Evolutionary conservation across 805 yeast species (phyloP).

Genomic region (Pichia ethanolica): DNA sequence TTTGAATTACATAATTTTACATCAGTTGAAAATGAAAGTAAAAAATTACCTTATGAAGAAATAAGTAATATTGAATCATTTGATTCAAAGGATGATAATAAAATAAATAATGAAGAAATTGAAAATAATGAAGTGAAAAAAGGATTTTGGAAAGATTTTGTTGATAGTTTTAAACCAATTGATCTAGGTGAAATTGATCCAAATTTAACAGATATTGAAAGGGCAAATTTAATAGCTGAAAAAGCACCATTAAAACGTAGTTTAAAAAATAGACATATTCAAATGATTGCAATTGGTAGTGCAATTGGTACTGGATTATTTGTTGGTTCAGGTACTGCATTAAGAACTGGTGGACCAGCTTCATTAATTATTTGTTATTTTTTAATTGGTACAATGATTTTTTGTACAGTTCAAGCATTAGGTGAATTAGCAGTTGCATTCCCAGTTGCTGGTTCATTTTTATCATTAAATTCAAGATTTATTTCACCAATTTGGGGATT

Average conservation of each 20-base stretch:
- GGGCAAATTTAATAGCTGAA: constrained; percentile 36
- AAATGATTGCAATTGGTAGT: constrained; percentile 77
- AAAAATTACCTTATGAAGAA: not conserved
- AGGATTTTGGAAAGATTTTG: constrained; percentile 13
- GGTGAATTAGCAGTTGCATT: constrained; percentile 56
- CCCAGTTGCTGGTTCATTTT: constrained; percentile 53
- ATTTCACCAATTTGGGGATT: constrained; percentile 51
- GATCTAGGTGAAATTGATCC: constrained; percentile 31
- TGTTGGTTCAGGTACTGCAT: constrained; percentile 59
- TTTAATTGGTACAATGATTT: constrained; percentile 50
- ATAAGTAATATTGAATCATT: not conserved
- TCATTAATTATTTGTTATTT: constrained; percentile 51
- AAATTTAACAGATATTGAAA: constrained; percentile 33
- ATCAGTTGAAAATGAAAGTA: not conserved
- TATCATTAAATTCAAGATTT: constrained; percentile 49
- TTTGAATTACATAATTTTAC: not conserved
- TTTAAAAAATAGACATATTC: constrained; percentile 55
- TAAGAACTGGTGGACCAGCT: constrained; percentile 62
- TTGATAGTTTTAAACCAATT: constrained; percentile 20
- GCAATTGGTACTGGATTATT: constrained; percentile 75
- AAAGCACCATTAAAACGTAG: constrained; percentile 40
- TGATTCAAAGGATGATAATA: not conserved
- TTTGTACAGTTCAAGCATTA: constrained; percentile 51
- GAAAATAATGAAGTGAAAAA: not conserved
- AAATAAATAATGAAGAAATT: not conserved